A percentile compares a stretch with the other conserved stretches of the same genome.
Evolutionary conservation across 805 yeast species (phyloP).

Genomic region (Candida arabinofermentans): DNA sequence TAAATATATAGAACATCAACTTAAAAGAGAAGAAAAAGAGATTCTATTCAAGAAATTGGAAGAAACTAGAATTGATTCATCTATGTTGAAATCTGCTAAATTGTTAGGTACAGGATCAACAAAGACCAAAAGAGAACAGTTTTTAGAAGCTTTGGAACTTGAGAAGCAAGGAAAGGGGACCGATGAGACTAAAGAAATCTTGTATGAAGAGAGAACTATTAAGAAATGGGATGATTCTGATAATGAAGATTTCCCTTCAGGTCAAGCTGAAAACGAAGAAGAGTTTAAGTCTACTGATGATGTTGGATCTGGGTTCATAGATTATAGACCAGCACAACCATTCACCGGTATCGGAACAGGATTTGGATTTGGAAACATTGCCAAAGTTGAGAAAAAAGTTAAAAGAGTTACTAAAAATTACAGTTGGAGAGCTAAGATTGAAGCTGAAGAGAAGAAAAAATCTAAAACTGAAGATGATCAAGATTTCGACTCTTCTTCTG

Average conservation of each 20-base stretch:
- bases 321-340: slow-evolving; percentile 59
- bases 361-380: slow-evolving; percentile 59
- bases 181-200: slow-evolving; percentile 54
- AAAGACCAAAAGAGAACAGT: slow-evolving; percentile 60
- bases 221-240: slow-evolving; percentile 54
- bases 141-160: slow-evolving; percentile 68
- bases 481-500: slow-evolving; percentile 46
- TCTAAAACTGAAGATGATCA: slow-evolving; percentile 51
- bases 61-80: slow-evolving; percentile 65
- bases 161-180: slow-evolving; percentile 71
- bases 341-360: slow-evolving; percentile 62
- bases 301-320: slow-evolving; percentile 49
- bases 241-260: slow-evolving; percentile 20
- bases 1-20: slow-evolving; percentile 87
- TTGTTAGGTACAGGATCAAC: slow-evolving; percentile 65
- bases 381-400: slow-evolving; percentile 37
- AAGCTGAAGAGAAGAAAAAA: slow-evolving; percentile 40
- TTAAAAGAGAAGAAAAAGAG: slow-evolving; percentile 84
- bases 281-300: slow-evolving; percentile 31
- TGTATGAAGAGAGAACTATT: slow-evolving; percentile 66
- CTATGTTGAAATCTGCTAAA: slow-evolving; percentile 67
- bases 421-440: slow-evolving; percentile 68
- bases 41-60: slow-evolving; percentile 68
- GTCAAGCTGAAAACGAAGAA: slow-evolving; percentile 3
- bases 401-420: slow-evolving; percentile 53